Base-by-base conservation (phyloP, 2,329 filamentous ascomycete species). In the Penicillium sp. region DNA sequence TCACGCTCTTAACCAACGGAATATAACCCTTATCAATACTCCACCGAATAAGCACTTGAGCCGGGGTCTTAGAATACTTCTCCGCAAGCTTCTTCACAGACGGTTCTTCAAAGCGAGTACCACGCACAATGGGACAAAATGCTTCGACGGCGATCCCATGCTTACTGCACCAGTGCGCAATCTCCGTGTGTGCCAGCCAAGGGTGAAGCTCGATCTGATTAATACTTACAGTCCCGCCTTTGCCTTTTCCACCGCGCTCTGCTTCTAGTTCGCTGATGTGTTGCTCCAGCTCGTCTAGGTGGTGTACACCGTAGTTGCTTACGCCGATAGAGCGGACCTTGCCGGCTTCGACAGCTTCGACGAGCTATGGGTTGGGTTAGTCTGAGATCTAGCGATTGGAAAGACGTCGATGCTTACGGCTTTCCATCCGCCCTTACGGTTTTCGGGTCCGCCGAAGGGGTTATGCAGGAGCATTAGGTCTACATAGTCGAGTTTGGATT, bases 201-300 rank as follows among this genome's bases (percentile, higher is more conserved):
- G 89, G 90, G 60, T 92, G 89, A 0, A 91, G 84, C 71, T 92
- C 88, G 65, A 92, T 87, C 74, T 93, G 90, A 70, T 93, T 92
- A 56, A 92, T 82, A 1, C 85, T 83, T 0, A 89, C 88, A 3
- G 76, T 70, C 39, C 89, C 81, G 0, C 79, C 78, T 0, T 87
- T 86, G 10, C 83, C 83, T 0, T 83, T 83, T 11, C 61, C 59
- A 13, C 57, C 61, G 21, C 59, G 55, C 26, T 64, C 61, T 7
- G 46, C 21, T 26, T 62, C 59, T 5, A 62, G 54, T 13, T 56
- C 51, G 1, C 79, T 79, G 62, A 90, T 80, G 21, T 65, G 58
- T n/a, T 29, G 49, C 43, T 64, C 57, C 27, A 91, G 76, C 69
- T 91, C 88, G 62, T 89, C 81, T 53, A 91, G 80, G 78, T 91